These are phyloP conservation scores for Wickerhamiella slavikovae DNA, from an alignment of 805 yeast species.

Conservation along the genomic window DNA sequence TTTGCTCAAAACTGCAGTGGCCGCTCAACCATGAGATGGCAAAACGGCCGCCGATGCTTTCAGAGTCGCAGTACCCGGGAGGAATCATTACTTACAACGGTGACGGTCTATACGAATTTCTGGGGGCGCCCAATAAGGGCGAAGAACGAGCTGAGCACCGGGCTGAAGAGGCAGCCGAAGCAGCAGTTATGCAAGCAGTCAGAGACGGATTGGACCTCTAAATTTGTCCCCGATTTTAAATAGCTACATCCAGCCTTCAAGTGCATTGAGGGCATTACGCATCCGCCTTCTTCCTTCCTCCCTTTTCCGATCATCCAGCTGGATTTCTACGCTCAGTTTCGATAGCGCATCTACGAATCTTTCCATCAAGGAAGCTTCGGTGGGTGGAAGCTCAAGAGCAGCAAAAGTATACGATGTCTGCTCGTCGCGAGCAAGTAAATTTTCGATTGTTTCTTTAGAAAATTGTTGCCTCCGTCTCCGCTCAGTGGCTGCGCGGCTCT, in stretches of 20 bases:
- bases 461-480: slow-evolving; percentile 3
- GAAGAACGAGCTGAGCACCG: slow-evolving; percentile 1
- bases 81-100: slow-evolving; percentile 11
- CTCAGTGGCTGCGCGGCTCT: background rate
- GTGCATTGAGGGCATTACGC: slow-evolving; percentile 60
- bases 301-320: slow-evolving; percentile 59
- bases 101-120: slow-evolving; percentile 14
- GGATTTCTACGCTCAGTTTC: slow-evolving; percentile 77
- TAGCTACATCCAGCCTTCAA: slow-evolving; percentile 53
- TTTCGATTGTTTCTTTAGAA: slow-evolving; percentile 10
- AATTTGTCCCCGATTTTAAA: too few relatives aligned
- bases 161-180: slow-evolving; percentile 3
- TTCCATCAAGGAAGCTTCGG: slow-evolving; percentile 64
- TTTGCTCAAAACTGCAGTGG: slow-evolving; percentile 41
- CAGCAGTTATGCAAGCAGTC: too few relatives aligned
- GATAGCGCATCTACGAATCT: slow-evolving; percentile 71
- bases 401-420: slow-evolving; percentile 31
- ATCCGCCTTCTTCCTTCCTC: slow-evolving; percentile 63
- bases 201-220: too few relatives aligned
- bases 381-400: slow-evolving; percentile 47
- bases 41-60: slow-evolving; percentile 13
- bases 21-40: slow-evolving; percentile 34
- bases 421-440: slow-evolving; percentile 13
- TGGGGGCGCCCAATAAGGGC: background rate
- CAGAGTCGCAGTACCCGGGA: slow-evolving; percentile 8